Evolutionary conservation across 2,329 filamentous ascomycete species (phyloP).

Genomic region (Colletotrichum euphorbiae): DNA sequence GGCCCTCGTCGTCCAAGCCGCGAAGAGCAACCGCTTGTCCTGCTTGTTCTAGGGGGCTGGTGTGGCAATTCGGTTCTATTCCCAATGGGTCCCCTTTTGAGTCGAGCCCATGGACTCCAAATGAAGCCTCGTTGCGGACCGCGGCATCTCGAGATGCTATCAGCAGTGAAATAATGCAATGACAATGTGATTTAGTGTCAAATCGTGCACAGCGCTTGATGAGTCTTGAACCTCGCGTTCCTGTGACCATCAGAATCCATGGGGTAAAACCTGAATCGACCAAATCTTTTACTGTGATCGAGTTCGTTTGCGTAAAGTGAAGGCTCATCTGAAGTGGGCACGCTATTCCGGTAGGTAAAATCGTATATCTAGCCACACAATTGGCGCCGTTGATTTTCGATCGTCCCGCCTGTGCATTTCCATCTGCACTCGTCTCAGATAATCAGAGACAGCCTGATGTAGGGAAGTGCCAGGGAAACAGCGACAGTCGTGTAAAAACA

Average conservation of each 20-base stretch:
- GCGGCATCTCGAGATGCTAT: background rate
- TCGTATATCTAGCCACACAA: constrained; percentile 32
- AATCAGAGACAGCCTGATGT: constrained; percentile 1
- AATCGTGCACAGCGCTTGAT: too few relatives aligned
- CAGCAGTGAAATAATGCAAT: background rate
- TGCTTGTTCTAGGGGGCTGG: background rate
- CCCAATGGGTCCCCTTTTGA: background rate
- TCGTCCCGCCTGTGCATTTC: constrained; percentile 24
- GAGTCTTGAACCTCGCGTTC: background rate
- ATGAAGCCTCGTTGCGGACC: background rate
- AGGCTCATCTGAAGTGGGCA: constrained; percentile 7
- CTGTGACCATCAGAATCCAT: background rate
- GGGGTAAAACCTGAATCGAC: background rate
- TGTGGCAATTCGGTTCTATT: background rate
- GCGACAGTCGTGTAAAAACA: background rate
- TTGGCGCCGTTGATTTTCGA: background rate
- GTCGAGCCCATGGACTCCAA: background rate
- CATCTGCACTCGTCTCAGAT: constrained; percentile 19
- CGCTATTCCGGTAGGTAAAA: constrained; percentile 15
- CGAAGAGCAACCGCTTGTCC: background rate
- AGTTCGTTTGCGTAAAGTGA: background rate
- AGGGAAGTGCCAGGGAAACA: background rate
- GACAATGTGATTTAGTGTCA: too few relatives aligned
- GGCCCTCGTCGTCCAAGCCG: too few relatives aligned
- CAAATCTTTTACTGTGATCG: background rate